Evolutionary conservation across 164 flowering plant genomes (phyloP).

Genomic region (Protea cynaroides): DNA sequence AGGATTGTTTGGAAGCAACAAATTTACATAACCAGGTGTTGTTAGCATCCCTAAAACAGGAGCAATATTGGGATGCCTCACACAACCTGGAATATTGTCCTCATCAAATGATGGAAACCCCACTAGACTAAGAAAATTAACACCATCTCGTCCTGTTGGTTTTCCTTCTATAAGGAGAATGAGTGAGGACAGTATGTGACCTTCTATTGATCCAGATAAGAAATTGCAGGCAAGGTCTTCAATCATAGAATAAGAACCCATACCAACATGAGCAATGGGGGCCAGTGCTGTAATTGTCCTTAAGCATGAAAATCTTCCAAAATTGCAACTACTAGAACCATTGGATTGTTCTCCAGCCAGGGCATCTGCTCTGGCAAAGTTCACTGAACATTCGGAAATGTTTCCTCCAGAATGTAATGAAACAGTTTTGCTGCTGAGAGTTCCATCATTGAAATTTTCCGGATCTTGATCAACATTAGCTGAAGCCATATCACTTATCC

Average conservation of each 20-base stretch:
- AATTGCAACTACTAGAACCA: constrained; percentile 23
- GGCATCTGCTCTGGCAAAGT: constrained; percentile 16
- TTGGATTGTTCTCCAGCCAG: constrained; percentile 15
- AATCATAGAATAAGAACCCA: constrained; percentile 34
- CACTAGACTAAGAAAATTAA: constrained; percentile 57
- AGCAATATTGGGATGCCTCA: constrained; percentile 86
- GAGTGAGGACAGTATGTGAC: constrained; percentile 55
- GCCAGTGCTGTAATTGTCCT: constrained; percentile 60
- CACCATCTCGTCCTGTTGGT: constrained; percentile 44
- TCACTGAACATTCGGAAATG: constrained; percentile 13
- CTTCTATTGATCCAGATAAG: constrained; percentile 62
- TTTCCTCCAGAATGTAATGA: constrained; percentile 9
- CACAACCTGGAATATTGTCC: constrained; percentile 44
- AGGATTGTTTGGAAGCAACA: constrained; percentile 59
- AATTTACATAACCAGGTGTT: constrained; percentile 29
- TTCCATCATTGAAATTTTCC: constrained; percentile 12
- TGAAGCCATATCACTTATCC: constrained; percentile 1
- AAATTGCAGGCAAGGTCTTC: constrained; percentile 44
- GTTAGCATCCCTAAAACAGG: constrained; percentile 72
- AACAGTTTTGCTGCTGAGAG: constrained; percentile 8
- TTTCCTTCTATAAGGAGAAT: constrained; percentile 57
- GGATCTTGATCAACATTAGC: constrained; percentile 11
- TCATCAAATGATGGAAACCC: constrained; percentile 69
- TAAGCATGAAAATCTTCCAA: constrained; percentile 37
- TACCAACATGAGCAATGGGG: constrained; percentile 56